These are phyloP conservation scores for Rhododendron kiyosumense DNA, from an alignment of 148 eudicot genomes.

Conservation along the genomic window DNA sequence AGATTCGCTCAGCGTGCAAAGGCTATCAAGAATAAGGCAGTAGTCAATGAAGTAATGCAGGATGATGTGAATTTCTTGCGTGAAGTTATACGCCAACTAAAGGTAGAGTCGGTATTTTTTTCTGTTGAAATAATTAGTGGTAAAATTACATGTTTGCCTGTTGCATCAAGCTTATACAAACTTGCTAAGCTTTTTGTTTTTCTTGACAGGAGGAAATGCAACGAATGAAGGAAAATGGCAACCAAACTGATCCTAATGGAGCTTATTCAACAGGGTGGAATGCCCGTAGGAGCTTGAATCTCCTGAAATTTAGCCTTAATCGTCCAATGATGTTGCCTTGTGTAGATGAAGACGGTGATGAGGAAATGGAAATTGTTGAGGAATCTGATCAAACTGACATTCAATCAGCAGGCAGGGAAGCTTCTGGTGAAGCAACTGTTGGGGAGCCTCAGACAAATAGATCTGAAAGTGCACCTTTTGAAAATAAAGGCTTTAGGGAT, in stretches of 20 bases:
- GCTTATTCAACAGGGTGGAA: constrained; percentile 79
- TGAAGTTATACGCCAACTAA: constrained; percentile 79
- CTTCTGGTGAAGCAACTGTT: constrained; percentile 7
- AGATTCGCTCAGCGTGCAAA: constrained; percentile 98
- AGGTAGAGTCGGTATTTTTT: constrained; percentile 31
- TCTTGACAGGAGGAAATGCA: constrained; percentile 65
- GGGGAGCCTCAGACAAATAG: constrained; percentile 4
- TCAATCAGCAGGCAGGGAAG: constrained; percentile 22
- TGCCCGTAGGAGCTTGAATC: constrained; percentile 89
- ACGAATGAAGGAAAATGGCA: constrained; percentile 69
- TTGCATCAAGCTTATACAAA: not conserved
- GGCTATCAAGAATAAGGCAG: constrained; percentile 94
- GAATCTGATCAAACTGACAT: constrained; percentile 42
- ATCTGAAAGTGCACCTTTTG: constrained; percentile 21
- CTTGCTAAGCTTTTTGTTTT: not conserved
- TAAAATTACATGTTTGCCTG: not conserved
- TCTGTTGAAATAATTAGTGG: not conserved
- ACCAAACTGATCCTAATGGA: constrained; percentile 50
- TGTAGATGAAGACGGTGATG: constrained; percentile 81
- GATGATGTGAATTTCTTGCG: constrained; percentile 85
- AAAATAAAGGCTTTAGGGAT: constrained; percentile 34
- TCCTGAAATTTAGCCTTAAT: constrained; percentile 76
- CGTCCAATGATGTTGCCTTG: constrained; percentile 57
- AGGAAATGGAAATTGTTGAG: constrained; percentile 88
- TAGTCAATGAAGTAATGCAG: constrained; percentile 84